A percentile compares a stretch with the other conserved stretches of the same genome.
phyloP scores from a whole-genome alignment of 208 protist species.

The Acanthamoeba quina region DNA sequence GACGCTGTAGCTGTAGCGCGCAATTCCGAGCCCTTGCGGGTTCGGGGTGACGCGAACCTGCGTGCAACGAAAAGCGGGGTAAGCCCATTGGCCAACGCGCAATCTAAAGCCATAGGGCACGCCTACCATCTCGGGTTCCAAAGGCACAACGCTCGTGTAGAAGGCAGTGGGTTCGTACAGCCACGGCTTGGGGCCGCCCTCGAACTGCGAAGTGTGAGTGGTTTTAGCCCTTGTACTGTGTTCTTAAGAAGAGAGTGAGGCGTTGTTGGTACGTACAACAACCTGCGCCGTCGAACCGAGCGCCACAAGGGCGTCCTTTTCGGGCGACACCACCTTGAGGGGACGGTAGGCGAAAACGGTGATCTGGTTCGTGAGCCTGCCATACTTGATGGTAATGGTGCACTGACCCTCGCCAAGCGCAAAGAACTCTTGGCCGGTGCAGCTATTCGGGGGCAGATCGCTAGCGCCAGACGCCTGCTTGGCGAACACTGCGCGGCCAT shows the following conservation, averaged over 20 bases:
- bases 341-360: conserved; percentile 68
- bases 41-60: conserved; percentile 44
- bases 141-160: conserved; percentile 9
- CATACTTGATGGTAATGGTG: conserved; percentile 70
- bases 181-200: conserved; percentile 73
- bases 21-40: conserved; percentile 6
- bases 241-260: not conserved
- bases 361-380: conserved; percentile 25
- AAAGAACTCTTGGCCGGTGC: conserved; percentile 39
- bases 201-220: conserved; percentile 20
- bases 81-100: not conserved
- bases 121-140: conserved; percentile 29
- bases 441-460: not conserved
- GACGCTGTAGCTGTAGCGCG: conserved; percentile 51
- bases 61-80: not conserved
- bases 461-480: not conserved
- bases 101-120: not conserved
- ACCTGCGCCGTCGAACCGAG: conserved; percentile 59
- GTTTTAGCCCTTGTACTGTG: not conserved
- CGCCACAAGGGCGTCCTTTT: conserved; percentile 25
- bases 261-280: conserved; percentile 5
- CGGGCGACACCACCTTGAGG: conserved; percentile 58
- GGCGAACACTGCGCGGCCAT: conserved; percentile 34
- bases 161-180: conserved; percentile 75
- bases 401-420: conserved; percentile 43